Percentiles rank a stretch among this genome's conserved stretches.
These are phyloP conservation scores for Blumeriella jaapii DNA, from an alignment of 2,329 filamentous ascomycete genomes.

Conservation along the genomic window DNA sequence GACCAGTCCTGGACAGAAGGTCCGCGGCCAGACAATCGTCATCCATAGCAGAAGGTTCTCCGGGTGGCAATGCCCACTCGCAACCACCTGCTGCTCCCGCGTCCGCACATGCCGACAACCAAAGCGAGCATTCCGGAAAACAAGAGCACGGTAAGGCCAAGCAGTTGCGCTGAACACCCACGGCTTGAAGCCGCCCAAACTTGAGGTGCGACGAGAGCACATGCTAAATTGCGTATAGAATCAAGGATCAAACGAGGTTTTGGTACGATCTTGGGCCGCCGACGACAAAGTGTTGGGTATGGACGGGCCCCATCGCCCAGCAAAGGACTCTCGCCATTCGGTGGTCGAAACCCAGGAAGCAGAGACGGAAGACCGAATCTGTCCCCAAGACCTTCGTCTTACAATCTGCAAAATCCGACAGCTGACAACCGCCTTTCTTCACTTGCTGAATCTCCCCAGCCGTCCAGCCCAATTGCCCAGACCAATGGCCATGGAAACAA, in stretches of 20 bases:
- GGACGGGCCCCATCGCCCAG: conserved; percentile 43
- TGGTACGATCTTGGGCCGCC: conserved; percentile 56
- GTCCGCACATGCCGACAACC: conserved; percentile 20
- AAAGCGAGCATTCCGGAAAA: conserved; percentile 20
- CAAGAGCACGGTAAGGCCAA: conserved; percentile 4
- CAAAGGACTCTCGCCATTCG: conserved; percentile 41
- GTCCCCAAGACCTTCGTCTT: conserved; percentile 48
- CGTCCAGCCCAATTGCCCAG: conserved; percentile 14
- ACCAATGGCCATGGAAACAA: conserved; percentile 21
- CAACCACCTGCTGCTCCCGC: conserved; percentile 23
- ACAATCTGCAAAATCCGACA: conserved; percentile 43
- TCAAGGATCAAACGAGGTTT: conserved; percentile 51
- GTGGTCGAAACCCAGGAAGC: conserved; percentile 43
- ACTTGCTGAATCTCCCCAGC: conserved; percentile 43
- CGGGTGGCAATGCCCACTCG: conserved; percentile 5
- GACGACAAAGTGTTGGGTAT: conserved; percentile 55
- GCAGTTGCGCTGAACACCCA: not conserved
- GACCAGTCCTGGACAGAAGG: conserved; percentile 23
- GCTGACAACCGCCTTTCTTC: conserved; percentile 39
- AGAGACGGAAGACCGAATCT: conserved; percentile 41
- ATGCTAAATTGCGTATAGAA: conserved; percentile 30
- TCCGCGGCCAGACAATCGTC: conserved; percentile 16
- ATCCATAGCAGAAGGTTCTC: conserved; percentile 19
- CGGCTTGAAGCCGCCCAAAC: not conserved
- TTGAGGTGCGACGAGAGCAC: not conserved